A percentile compares a stretch with the other conserved stretches of the same genome.
Conservation (phyloP, 768 basidiomycete species). For the Lactarius sanguifluus region DNA sequence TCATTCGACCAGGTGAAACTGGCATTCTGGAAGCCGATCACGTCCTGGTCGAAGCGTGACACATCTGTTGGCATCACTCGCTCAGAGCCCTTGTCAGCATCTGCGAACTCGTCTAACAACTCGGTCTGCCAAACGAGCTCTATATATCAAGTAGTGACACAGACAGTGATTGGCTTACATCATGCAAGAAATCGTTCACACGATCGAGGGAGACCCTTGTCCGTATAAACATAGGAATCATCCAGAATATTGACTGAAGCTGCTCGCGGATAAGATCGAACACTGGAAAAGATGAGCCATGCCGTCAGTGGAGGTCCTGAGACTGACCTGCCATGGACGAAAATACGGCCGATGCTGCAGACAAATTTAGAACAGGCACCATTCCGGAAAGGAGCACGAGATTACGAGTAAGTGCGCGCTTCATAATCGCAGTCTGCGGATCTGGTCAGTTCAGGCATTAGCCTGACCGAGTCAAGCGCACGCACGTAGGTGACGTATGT, state of each 20-base stretch:
- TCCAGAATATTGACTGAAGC: conserved; percentile 31
- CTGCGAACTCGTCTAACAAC: conserved; percentile 35
- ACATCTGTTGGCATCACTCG: conserved; percentile 24
- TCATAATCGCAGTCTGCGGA: conserved; percentile 36
- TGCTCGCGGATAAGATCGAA: conserved; percentile 44
- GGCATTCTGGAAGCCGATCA: conserved; percentile 54
- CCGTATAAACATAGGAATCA: conserved; percentile 31
- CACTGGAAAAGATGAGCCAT: conserved; percentile 31
- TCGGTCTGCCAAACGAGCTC: conserved; percentile 32
- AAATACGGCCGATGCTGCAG: conserved; percentile 35
- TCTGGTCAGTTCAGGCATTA: not conserved
- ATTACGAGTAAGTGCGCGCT: conserved; percentile 36
- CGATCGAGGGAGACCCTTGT: conserved; percentile 44
- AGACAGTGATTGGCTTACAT: conserved; percentile 26
- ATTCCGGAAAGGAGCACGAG: not conserved
- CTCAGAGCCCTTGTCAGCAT: conserved; percentile 18
- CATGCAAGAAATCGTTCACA: conserved; percentile 41
- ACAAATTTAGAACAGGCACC: not conserved
- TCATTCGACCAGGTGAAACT: conserved; percentile 54
- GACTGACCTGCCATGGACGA: conserved; percentile 32
- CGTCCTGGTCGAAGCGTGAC: conserved; percentile 22
- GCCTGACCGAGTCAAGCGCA: not conserved
- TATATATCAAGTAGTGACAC: conserved; percentile 36
- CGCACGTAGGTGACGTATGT: conserved; percentile 38
- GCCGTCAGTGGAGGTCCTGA: not conserved